A percentile compares a stretch with the other conserved stretches of the same genome.
These are phyloP conservation scores for Aphanomyces cochlioides DNA, from an alignment of 352 stramenopile species.

Conservation along the genomic window DNA sequence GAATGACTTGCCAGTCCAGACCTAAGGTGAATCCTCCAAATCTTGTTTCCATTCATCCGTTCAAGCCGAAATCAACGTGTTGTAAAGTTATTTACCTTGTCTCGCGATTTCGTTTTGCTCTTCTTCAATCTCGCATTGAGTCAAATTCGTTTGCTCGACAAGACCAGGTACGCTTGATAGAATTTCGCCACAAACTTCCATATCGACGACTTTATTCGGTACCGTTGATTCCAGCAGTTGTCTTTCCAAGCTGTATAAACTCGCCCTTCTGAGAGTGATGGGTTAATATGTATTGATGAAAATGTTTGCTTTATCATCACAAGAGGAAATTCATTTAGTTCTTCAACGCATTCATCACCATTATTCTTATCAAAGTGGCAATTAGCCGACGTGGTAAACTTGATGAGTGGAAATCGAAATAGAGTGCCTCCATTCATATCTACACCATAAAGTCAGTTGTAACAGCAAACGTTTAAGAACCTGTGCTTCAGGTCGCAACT, in stretches of 20 bases:
- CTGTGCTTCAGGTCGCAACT: slow-evolving; percentile 64
- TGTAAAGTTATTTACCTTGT: slow-evolving; percentile 57
- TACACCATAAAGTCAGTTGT: too few species aligned
- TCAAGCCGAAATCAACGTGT: slow-evolving; percentile 33
- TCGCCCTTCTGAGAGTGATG: too few species aligned
- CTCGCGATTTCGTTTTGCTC: slow-evolving; percentile 19
- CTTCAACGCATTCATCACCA: background rate
- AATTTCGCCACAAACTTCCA: slow-evolving; percentile 42
- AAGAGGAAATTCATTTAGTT: too few species aligned
- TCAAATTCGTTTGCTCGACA: slow-evolving; percentile 49
- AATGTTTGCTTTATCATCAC: too few species aligned
- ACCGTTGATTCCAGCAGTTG: slow-evolving; percentile 42
- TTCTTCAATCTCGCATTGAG: too few species aligned
- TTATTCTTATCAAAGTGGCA: too few species aligned
- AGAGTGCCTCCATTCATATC: too few species aligned
- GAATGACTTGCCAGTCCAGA: slow-evolving; percentile 69
- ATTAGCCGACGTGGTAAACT: too few species aligned
- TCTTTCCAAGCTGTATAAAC: too few species aligned
- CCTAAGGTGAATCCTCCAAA: slow-evolving; percentile 49
- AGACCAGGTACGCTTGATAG: slow-evolving; percentile 42
- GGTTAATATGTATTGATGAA: too few species aligned
- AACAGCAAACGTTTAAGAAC: slow-evolving; percentile 32
- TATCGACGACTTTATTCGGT: slow-evolving; percentile 40
- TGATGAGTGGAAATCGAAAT: slow-evolving; percentile 79
- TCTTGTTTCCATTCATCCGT: slow-evolving; percentile 37